Percentiles rank a stretch among this genome's conserved stretches.
Conservation (phyloP, 2,329 filamentous ascomycete genomes). For the Aspergillus sp. region DNA sequence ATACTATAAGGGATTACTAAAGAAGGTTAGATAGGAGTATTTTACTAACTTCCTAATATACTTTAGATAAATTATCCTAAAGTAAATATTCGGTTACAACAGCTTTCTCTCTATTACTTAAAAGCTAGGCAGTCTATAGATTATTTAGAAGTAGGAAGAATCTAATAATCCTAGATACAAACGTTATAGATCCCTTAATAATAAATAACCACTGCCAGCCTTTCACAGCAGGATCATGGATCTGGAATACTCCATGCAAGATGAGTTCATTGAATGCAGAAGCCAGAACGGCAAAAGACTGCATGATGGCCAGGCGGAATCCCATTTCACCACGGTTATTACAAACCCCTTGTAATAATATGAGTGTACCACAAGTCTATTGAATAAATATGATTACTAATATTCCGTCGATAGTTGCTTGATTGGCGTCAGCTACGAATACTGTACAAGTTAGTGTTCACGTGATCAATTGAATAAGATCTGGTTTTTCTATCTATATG, state of each 20-base stretch:
- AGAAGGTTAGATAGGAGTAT: no score
- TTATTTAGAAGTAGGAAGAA: constrained; percentile 31
- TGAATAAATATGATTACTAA: no score
- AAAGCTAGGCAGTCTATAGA: constrained; percentile 33
- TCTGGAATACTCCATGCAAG: constrained; percentile 44
- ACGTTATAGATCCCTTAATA: constrained; percentile 36
- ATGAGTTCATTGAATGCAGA: constrained; percentile 39
- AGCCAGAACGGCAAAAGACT: constrained; percentile 37
- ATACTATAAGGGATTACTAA: no score
- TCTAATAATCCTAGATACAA: constrained; percentile 20
- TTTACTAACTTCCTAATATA: no score
- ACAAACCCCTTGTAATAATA: no score
- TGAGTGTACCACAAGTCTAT: no score
- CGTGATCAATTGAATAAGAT: no score
- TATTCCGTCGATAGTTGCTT: no score
- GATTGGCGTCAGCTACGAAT: no score
- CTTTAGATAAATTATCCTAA: constrained; percentile 44
- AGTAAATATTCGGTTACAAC: constrained; percentile 42
- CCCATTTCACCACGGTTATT: constrained; percentile 37
- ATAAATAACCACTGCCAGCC: constrained; percentile 45
- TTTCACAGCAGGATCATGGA: constrained; percentile 41
- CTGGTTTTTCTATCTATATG: no score
- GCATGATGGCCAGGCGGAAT: constrained; percentile 43
- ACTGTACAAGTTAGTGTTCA: no score
- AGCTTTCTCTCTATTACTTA: constrained; percentile 28